Evolutionary conservation across 2,329 filamentous ascomycete genomes (phyloP).

Genomic region (Elsinoe perseae): DNA sequence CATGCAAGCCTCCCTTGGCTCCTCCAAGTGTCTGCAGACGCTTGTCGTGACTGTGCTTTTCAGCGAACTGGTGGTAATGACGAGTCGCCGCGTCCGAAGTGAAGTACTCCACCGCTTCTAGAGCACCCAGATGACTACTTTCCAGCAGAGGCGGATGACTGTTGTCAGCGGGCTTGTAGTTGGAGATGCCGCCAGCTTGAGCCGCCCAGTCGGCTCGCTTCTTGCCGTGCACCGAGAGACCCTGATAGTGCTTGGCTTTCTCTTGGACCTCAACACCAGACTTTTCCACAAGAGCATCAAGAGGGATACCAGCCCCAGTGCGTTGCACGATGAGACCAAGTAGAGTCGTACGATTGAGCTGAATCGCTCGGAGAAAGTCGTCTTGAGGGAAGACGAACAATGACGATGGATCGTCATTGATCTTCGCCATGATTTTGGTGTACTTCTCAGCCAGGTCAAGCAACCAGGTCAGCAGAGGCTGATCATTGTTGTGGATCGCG

Average conservation of each 20-base stretch:
- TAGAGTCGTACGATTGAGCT: constrained; percentile 45
- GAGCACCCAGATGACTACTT: constrained; percentile 49
- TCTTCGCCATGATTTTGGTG: constrained; percentile 22
- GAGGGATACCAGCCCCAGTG: constrained; percentile 60
- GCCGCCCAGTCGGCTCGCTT: constrained; percentile 69
- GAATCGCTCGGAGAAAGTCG: constrained; percentile 33
- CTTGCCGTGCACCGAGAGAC: constrained; percentile 65
- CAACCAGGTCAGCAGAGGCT: constrained; percentile 45
- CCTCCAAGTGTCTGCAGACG: constrained; percentile 55
- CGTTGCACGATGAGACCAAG: constrained; percentile 57
- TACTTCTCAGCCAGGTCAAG: constrained; percentile 48
- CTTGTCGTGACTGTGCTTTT: constrained; percentile 52
- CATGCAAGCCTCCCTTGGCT: constrained; percentile 55
- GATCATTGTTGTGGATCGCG: constrained; percentile 43
- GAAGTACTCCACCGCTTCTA: constrained; percentile 72
- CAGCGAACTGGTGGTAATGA: constrained; percentile 61
- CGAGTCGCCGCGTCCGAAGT: constrained; percentile 61
- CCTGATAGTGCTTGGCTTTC: constrained; percentile 68
- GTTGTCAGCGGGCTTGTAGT: constrained; percentile 20
- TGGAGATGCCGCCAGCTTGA: constrained; percentile 43
- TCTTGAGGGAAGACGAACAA: constrained; percentile 27
- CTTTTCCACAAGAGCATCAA: constrained; percentile 58
- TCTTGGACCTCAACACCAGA: constrained; percentile 55
- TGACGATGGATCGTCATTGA: background rate
- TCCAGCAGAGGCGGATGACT: constrained; percentile 53